Evolutionary conservation across 2,329 filamentous ascomycete genomes (phyloP), one percentile per base, ranked within the genome.

Genomic region (Microsporum ferrugineum): DNA sequence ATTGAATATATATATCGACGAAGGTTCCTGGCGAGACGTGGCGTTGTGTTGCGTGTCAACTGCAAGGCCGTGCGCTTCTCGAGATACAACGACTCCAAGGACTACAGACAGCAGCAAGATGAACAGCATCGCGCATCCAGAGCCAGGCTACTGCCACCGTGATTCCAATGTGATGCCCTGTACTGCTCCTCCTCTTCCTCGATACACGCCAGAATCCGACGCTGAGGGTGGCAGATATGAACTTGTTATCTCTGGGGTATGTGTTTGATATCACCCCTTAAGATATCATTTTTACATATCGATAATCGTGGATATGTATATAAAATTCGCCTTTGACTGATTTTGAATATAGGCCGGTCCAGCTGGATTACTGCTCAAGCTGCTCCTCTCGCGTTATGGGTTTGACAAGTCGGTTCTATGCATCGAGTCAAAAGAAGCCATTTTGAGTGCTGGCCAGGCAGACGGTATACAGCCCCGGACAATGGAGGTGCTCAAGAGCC

Each of bases 361-460:
- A 1, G 73, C 76, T 5, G 76, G 76, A 2, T 68, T 78, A 1
- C 73, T 78, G 67, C 67, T 77, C 5, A 67, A 71, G 31, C 65
- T 78, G 1, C 70, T 77, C 10, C 71, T 79, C 27, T 72, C 77
- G 3, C 74, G 76, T 29, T 77, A 76, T 60, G 77, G 77, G 12
- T 65, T 79, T 23, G 68, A 76, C 57, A 66, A 70, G 23, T 76
- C 74, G 1, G 66, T 78, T 10, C 67, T 77, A 3, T 78, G 75
- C 65, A 66, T 78, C 31, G 77, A 79, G 61, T 68, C 72, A 1
- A 78, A 76, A 59, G 65, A 75, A 0, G 66, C 65, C 0, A 71
- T 71, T 0, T 63, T 76, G 6, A 73, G 75, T 63, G 71, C 73
- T 0, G 76, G 76, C 10, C 75, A 77, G 59, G 76, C 76, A 0